A percentile compares a stretch with the other conserved stretches of the same genome.
phyloP scores from a whole-genome alignment of 2,329 filamentous ascomycete genomes.

The Curvularia sp. region DNA sequence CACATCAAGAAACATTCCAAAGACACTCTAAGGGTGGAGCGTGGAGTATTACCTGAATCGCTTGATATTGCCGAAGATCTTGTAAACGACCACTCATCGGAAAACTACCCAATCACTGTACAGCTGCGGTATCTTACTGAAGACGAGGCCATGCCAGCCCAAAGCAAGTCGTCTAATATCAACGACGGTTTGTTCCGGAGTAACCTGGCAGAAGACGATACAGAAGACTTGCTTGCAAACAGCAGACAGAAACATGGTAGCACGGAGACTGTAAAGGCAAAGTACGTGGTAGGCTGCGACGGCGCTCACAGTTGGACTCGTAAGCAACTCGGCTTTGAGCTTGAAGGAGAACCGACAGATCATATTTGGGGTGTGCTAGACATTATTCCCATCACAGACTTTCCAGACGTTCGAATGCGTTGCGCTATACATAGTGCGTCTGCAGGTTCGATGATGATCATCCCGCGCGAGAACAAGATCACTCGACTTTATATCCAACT shows the following conservation, averaged over 20 bases:
- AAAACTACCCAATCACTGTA: constrained; percentile 67
- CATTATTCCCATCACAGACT: constrained; percentile 62
- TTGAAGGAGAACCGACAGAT: constrained; percentile 64
- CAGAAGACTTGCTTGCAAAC: constrained; percentile 58
- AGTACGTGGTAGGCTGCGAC: constrained; percentile 73
- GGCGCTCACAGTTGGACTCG: constrained; percentile 72
- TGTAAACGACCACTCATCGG: constrained; percentile 55
- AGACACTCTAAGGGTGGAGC: constrained; percentile 61
- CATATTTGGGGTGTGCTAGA: constrained; percentile 63
- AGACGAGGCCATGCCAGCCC: constrained; percentile 62
- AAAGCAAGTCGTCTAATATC: constrained; percentile 46
- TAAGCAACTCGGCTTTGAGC: constrained; percentile 62
- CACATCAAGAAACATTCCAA: constrained; percentile 63
- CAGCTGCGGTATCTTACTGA: constrained; percentile 64
- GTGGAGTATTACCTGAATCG: constrained; percentile 64
- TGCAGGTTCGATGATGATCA: constrained; percentile 68
- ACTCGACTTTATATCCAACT: constrained; percentile 72
- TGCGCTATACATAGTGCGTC: constrained; percentile 65
- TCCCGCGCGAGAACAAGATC: constrained; percentile 68
- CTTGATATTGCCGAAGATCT: constrained; percentile 62
- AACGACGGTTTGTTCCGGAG: constrained; percentile 66
- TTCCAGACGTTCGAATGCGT: constrained; percentile 65
- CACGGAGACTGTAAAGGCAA: constrained; percentile 59
- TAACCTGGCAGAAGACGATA: constrained; percentile 65
- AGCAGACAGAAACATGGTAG: constrained; percentile 47